Evolutionary conservation across 441 rosid species (phyloP), one percentile per base, ranked within the genome.

Genomic region (Biscutella laevigata): DNA sequence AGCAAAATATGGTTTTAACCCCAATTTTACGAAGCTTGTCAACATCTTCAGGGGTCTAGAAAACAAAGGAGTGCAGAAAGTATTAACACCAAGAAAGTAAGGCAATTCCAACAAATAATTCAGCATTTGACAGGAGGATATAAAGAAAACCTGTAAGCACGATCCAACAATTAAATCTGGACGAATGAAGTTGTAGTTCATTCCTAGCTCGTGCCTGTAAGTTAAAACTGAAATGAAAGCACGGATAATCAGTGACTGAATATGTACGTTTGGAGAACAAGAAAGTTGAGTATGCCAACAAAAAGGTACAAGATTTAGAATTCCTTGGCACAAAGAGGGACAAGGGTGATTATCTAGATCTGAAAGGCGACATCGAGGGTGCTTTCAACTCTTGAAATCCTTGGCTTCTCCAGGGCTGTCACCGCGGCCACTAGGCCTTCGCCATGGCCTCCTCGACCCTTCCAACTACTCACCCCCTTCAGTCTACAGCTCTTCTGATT

Each of bases 151-250:
- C 96, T 87, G 96, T 51, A 91, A 76, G 73, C 98, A 91, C 0
- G 98, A 91, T 25, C 98, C 98, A 15, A 83, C 92, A 57, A 91
- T 83, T 71, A 91, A 66, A 74, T 91, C 96, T 4, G 95, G 94
- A 69, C 64, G 74, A 55, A 91, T 74, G 67, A 87, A 87, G 75
- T 70, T 72, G 74, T 81, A 91, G 69, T 83, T 87, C 88, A 91
- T 91, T 61, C 96, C 98, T 39, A 91, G 59, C 41, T 91, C 96
- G 59, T 91, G 98, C 63, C 91, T 78, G 66, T 91, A 91, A 13
- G 95, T 83, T 74, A 91, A 78, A 68, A 84, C 98, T 91, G 85
- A 39, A 52, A 74, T 35, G 52, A 69, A 46, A 68, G 51, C 7
- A 66, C 34, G n/a, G n/a, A n/a, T 24, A 60, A 62, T 41, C 11